A percentile compares a stretch with the other conserved stretches of the same genome.
Evolutionary conservation across 371 early-diverging fungal species (phyloP).

Genomic region (Syncephalastrum sp.): DNA sequence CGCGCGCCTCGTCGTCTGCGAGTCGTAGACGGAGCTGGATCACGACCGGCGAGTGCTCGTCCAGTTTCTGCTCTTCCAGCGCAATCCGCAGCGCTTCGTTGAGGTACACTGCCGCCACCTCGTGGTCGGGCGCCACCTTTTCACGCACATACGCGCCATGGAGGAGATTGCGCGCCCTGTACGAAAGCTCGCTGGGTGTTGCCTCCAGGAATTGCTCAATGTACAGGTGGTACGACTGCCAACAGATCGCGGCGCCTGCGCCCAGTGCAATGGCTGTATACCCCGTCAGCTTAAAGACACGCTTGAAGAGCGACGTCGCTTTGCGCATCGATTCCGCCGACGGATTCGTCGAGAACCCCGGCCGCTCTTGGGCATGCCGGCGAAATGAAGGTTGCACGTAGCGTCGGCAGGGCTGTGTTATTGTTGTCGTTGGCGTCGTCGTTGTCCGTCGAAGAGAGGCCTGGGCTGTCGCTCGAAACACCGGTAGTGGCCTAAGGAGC

Average conservation of each 20-base stretch:
- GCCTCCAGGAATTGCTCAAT: conserved; percentile 42
- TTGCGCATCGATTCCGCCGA: conserved; percentile 24
- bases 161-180: conserved; percentile 42
- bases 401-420: neutral
- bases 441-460: neutral
- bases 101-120: conserved; percentile 40
- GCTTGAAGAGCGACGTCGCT: conserved; percentile 28
- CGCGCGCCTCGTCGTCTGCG: conserved; percentile 34
- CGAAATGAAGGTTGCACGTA: neutral
- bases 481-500: neutral
- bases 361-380: neutral
- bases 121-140: conserved; percentile 35
- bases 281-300: conserved; percentile 34
- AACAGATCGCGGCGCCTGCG: conserved; percentile 27
- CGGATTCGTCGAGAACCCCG: conserved; percentile 35
- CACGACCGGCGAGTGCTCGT: conserved; percentile 24
- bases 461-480: neutral
- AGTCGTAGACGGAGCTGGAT: conserved; percentile 37
- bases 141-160: conserved; percentile 54
- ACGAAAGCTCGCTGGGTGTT: conserved; percentile 42
- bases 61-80: conserved; percentile 35
- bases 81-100: conserved; percentile 40
- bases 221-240: conserved; percentile 50
- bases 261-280: conserved; percentile 29
- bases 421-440: neutral